Evolutionary conservation across 345 rosid species (phyloP).

Genomic region (Pistacia atlantica): DNA sequence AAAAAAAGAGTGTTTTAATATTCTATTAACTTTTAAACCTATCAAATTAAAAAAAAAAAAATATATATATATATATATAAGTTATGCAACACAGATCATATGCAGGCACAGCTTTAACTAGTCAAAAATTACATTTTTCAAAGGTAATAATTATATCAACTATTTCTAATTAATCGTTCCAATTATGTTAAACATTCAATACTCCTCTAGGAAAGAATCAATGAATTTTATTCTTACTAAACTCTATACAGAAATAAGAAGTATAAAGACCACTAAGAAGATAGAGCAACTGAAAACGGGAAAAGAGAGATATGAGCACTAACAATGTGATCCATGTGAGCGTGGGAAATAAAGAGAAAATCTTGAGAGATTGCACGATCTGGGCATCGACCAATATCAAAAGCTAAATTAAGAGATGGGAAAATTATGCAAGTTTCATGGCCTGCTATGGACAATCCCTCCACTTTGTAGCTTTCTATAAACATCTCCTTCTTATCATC

Average conservation of each 20-base stretch:
- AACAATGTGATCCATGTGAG: conserved; percentile 97
- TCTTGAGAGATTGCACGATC: conserved; percentile 87
- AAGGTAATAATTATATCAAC: background rate
- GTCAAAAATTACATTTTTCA: too few relatives aligned
- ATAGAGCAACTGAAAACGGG: background rate
- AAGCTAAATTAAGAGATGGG: conserved; percentile 74
- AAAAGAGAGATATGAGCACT: conserved; percentile 22
- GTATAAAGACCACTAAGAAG: background rate
- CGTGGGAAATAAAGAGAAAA: conserved; percentile 91
- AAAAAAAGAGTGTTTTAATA: too few relatives aligned
- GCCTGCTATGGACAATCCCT: conserved; percentile 91
- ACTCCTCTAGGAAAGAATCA: too few relatives aligned
- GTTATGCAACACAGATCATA: background rate
- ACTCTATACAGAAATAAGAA: background rate
- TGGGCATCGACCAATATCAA: conserved; percentile 95
- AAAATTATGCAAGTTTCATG: conserved; percentile 93
- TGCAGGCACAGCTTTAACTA: too few relatives aligned
- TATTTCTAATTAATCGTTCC: background rate
- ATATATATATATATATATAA: too few relatives aligned
- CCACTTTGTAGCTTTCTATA: conserved; percentile 72
- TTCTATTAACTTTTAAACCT: too few relatives aligned
- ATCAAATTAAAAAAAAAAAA: background rate
- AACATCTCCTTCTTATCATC: conserved; percentile 36
- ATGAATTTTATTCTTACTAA: background rate
- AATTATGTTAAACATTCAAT: background rate